These are phyloP conservation scores for Trichoderma asperelloides DNA, from an alignment of 495 filamentous ascomycete species.

Conservation along the genomic window DNA sequence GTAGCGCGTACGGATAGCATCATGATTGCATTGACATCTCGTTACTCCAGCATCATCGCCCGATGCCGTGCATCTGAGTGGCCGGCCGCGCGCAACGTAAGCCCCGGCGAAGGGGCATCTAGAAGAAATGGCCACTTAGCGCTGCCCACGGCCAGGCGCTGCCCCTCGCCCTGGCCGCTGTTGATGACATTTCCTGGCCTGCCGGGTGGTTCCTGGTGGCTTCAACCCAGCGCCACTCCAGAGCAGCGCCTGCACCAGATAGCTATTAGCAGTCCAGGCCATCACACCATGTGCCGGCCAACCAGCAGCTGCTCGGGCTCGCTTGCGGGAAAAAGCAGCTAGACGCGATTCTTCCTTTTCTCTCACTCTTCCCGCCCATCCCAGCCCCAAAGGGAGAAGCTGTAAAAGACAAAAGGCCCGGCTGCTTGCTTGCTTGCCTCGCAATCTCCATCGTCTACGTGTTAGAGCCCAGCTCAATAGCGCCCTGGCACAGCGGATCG, in stretches of 20 bases:
- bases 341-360: background rate
- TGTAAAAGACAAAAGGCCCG: background rate
- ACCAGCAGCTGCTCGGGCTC: background rate
- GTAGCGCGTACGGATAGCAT: background rate
- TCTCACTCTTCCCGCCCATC: background rate
- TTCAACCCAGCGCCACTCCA: background rate
- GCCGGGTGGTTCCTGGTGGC: background rate
- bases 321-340: constrained; percentile 2
- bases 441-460: background rate
- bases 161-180: background rate
- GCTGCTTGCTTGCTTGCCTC: background rate
- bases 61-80: background rate
- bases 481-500: background rate
- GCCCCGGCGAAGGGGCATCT: background rate
- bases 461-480: background rate
- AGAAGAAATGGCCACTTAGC: background rate
- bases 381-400: background rate
- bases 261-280: background rate
- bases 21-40: background rate
- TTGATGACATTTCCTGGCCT: background rate
- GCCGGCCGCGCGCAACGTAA: too few species aligned
- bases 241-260: background rate
- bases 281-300: constrained; percentile 4
- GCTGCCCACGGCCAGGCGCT: background rate
- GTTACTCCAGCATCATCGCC: background rate